Percentiles rank a stretch among this genome's conserved stretches.
Conservation (phyloP, 768 basidiomycete species). For the Daedaleopsis sinensis region DNA sequence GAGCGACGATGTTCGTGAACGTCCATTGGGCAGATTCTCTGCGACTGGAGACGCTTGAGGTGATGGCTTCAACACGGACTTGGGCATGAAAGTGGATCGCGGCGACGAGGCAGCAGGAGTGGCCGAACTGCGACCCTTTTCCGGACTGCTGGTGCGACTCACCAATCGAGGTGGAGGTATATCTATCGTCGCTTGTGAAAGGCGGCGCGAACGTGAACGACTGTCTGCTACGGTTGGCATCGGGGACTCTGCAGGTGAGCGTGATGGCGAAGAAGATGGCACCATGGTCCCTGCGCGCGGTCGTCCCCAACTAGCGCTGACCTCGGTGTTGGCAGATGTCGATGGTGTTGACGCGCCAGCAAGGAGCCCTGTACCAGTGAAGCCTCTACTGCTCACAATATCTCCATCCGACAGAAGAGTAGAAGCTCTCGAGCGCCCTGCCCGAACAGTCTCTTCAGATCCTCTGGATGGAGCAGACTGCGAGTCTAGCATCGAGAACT, state of each 20-base stretch:
- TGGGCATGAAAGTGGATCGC: slow-evolving; percentile 6
- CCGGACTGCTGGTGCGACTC: slow-evolving; percentile 4
- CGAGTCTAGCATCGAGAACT: slow-evolving; percentile 18
- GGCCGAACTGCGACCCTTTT: slow-evolving; percentile 1
- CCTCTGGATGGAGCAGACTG: slow-evolving; percentile 1
- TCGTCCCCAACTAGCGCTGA: slow-evolving; percentile 1
- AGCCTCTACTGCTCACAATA: slow-evolving; percentile 19
- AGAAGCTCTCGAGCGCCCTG: slow-evolving; percentile 11
- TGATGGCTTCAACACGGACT: slow-evolving; percentile 15
- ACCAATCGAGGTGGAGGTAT: slow-evolving; percentile 12
- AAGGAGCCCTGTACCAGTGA: slow-evolving; percentile 30
- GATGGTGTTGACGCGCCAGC: slow-evolving; percentile 7
- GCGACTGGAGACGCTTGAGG: slow-evolving; percentile 6
- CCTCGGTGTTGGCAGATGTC: slow-evolving; percentile 1
- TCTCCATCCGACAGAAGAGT: slow-evolving; percentile 24
- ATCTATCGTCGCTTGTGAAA: background rate
- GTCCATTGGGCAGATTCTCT: background rate
- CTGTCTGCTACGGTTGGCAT: slow-evolving; percentile 7
- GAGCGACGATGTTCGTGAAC: slow-evolving; percentile 9
- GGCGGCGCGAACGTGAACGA: background rate
- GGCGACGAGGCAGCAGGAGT: background rate
- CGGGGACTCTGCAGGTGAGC: slow-evolving; percentile 10
- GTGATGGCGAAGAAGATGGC: slow-evolving; percentile 10
- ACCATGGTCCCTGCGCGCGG: slow-evolving; percentile 14
- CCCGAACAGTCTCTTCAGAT: slow-evolving; percentile 12